Percentiles rank a stretch among this genome's conserved stretches.
Evolutionary conservation across 768 basidiomycete genomes (phyloP).

Genomic region (Cystofilobasidium bisporidii): DNA sequence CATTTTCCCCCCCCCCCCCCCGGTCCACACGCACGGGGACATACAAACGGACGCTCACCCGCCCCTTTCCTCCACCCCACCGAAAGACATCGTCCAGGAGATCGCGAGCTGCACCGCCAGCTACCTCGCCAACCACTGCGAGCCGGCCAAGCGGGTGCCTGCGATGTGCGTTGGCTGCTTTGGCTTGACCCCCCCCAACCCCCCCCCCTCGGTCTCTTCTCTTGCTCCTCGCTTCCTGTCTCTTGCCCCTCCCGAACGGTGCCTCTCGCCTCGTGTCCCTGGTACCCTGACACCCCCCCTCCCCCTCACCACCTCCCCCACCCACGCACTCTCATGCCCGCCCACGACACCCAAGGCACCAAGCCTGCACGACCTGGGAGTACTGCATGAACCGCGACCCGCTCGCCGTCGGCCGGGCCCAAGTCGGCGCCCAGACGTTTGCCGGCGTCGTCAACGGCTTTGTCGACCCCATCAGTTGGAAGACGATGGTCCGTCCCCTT

Average conservation of each 20-base stretch:
- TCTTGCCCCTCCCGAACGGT: too few relatives aligned
- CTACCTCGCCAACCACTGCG: slow-evolving; percentile 75
- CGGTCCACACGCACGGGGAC: neutral
- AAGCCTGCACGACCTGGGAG: slow-evolving; percentile 81
- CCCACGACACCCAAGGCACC: too few relatives aligned
- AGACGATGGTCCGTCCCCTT: slow-evolving; percentile 62
- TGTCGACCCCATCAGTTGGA: slow-evolving; percentile 95
- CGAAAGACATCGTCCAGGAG: slow-evolving; percentile 72
- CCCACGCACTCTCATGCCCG: too few relatives aligned
- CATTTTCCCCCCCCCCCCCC: neutral
- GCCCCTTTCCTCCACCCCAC: neutral
- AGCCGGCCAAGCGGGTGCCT: slow-evolving; percentile 58
- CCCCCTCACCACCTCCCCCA: neutral
- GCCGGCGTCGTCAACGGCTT: slow-evolving; percentile 95
- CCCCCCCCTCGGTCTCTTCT: neutral
- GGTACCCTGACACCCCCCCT: neutral
- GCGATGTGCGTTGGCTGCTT: slow-evolving; percentile 50
- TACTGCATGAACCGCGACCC: slow-evolving; percentile 93
- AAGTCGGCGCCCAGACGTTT: slow-evolving; percentile 85
- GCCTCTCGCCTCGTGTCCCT: neutral
- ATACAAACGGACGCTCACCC: too few relatives aligned
- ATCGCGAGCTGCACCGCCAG: slow-evolving; percentile 74
- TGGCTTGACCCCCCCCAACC: neutral
- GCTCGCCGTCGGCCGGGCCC: slow-evolving; percentile 73
- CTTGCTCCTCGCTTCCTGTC: neutral